phyloP scores from a whole-genome alignment of 129 eudicot species.

The Rutidosis leptorrhynchoides region DNA sequence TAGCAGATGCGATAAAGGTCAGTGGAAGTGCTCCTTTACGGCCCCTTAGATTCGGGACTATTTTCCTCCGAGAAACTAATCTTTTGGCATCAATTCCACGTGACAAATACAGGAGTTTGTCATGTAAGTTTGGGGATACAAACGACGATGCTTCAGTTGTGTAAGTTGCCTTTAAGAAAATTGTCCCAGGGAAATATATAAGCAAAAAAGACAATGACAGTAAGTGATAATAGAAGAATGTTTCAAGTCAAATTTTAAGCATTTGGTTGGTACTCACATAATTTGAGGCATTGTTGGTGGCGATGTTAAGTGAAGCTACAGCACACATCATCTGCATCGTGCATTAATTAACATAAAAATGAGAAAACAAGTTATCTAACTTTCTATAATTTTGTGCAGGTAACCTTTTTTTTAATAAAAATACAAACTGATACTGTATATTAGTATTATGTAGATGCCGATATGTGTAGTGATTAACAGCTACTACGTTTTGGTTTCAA shows the following conservation, averaged over 20 bases:
- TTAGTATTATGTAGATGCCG: too few species aligned
- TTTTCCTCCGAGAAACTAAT: slow-evolving; percentile 21
- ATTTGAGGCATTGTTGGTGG: slow-evolving; percentile 34
- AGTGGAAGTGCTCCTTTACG: slow-evolving; percentile 23
- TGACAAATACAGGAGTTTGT: slow-evolving; percentile 38
- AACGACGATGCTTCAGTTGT: slow-evolving; percentile 30
- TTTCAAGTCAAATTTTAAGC: background rate
- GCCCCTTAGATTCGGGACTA: slow-evolving; percentile 11
- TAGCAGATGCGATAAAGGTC: slow-evolving; percentile 38
- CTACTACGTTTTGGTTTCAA: background rate
- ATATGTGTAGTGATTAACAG: too few species aligned
- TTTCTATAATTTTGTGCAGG: too few species aligned
- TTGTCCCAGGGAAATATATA: background rate
- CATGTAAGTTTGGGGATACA: slow-evolving; percentile 30
- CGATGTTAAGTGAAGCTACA: slow-evolving; percentile 34
- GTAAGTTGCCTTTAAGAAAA: slow-evolving; percentile 35
- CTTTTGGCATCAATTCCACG: slow-evolving; percentile 30
- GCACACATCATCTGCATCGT: slow-evolving; percentile 36
- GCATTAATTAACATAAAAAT: background rate
- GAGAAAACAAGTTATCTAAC: too few species aligned
- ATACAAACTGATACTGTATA: too few species aligned
- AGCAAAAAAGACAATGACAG: background rate
- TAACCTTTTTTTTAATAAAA: too few species aligned
- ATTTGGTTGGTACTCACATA: slow-evolving; percentile 33
- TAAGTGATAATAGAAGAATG: background rate